These are phyloP conservation scores for Cladosporium halotolerans DNA, from an alignment of 2,329 filamentous ascomycete genomes.

Conservation along the genomic window DNA sequence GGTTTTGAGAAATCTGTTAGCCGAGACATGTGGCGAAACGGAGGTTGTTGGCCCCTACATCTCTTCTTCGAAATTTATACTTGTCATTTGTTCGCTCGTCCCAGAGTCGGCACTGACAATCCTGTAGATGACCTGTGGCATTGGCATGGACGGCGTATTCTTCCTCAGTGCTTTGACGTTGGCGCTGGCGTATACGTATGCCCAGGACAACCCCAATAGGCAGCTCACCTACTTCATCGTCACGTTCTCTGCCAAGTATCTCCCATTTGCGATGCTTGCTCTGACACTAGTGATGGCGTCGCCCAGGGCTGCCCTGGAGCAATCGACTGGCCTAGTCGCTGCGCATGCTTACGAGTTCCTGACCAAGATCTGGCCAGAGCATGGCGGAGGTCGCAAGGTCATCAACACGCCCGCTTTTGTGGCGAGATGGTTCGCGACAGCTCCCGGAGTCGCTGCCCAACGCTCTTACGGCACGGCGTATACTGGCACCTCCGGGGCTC, in stretches of 20 bases:
- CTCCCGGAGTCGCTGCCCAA: slow-evolving; percentile 38
- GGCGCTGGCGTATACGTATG: slow-evolving; percentile 75
- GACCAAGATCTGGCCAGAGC: slow-evolving; percentile 78
- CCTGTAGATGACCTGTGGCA: slow-evolving; percentile 31
- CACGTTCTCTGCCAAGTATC: slow-evolving; percentile 71
- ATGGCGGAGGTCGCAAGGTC: slow-evolving; percentile 74
- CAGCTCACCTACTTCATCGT: slow-evolving; percentile 76
- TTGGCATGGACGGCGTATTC: slow-evolving; percentile 45
- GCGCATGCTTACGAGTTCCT: slow-evolving; percentile 90
- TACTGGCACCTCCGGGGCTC: slow-evolving; percentile 35
- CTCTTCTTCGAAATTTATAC: slow-evolving; percentile 8
- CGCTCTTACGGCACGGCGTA: slow-evolving; percentile 60
- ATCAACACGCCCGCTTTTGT: slow-evolving; percentile 69
- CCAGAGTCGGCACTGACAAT: slow-evolving; percentile 19
- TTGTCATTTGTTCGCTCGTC: not conserved
- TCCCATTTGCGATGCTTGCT: slow-evolving; percentile 74
- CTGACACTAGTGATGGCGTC: slow-evolving; percentile 66
- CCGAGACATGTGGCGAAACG: slow-evolving; percentile 45
- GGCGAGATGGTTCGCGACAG: slow-evolving; percentile 54
- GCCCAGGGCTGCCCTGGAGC: slow-evolving; percentile 50
- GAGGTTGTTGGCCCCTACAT: slow-evolving; percentile 65
- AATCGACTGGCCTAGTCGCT: slow-evolving; percentile 73
- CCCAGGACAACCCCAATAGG: slow-evolving; percentile 74
- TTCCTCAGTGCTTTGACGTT: slow-evolving; percentile 61
- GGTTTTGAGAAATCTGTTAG: slow-evolving; percentile 48